These are phyloP conservation scores for Phytophthora crassamura DNA, from an alignment of 352 stramenopile species.

Conservation along the genomic window DNA sequence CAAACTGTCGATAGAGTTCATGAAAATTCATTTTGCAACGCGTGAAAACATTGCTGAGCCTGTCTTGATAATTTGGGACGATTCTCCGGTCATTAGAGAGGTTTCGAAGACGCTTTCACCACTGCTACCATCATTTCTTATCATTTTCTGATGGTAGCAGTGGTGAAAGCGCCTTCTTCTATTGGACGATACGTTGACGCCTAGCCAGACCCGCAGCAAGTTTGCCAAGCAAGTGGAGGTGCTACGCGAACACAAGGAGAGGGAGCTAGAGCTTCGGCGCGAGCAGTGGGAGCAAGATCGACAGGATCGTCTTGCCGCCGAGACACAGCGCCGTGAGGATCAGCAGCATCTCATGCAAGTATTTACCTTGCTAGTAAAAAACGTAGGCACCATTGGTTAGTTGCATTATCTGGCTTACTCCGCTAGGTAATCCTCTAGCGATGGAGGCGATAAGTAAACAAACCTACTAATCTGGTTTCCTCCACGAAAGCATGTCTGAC, in stretches of 20 bases:
- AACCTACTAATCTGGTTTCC: slow-evolving; percentile 3
- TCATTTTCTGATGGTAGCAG: too few species aligned
- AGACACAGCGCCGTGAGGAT: background rate
- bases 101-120: slow-evolving; percentile 2
- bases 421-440: background rate
- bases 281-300: slow-evolving; percentile 5
- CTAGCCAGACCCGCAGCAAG: background rate
- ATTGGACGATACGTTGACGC: background rate
- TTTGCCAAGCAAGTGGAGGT: background rate
- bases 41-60: too few species aligned
- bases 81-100: slow-evolving; percentile 6
- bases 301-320: background rate
- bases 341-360: background rate
- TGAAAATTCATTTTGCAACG: too few species aligned
- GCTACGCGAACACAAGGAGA: slow-evolving; percentile 1
- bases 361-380: background rate
- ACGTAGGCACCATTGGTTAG: background rate
- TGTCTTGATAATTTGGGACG: too few species aligned
- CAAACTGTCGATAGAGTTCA: too few species aligned
- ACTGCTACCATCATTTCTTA: slow-evolving; percentile 1
- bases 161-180: background rate
- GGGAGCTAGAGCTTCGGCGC: slow-evolving; percentile 1
- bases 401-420: background rate
- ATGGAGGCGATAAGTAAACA: background rate
- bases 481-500: background rate